These are phyloP conservation scores for Kluyveromyces lactis DNA, from an alignment of 805 yeast species.

Conservation along the genomic window DNA sequence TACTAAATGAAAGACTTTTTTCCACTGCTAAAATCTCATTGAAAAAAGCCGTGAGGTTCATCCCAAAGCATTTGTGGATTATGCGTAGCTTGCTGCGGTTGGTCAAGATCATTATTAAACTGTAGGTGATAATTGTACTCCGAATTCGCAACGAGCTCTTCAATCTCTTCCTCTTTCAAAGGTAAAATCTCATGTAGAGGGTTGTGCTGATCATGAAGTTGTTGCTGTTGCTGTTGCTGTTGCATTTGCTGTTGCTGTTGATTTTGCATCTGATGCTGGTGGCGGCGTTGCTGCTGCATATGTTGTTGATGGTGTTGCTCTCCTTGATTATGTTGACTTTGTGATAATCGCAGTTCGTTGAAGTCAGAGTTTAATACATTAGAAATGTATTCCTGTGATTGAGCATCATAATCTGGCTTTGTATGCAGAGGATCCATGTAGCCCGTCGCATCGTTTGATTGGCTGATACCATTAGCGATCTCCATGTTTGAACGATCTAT, in stretches of 20 bases:
- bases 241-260: conserved; percentile 1
- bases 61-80: conserved; percentile 1
- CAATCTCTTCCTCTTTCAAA: not conserved
- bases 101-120: not conserved
- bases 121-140: not conserved
- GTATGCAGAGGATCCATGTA: no score
- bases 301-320: not conserved
- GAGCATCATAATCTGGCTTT: not conserved
- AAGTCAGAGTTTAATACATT: conserved; percentile 1
- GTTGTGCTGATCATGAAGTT: not conserved
- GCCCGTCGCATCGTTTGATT: not conserved
- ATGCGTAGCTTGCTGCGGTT: not conserved
- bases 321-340: not conserved
- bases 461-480: not conserved
- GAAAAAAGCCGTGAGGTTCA: conserved; percentile 1
- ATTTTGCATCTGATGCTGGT: not conserved
- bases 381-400: conserved; percentile 1
- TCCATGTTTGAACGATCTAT: not conserved
- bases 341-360: conserved; percentile 1
- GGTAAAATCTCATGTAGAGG: not conserved
- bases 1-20: no score
- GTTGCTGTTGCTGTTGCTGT: not conserved
- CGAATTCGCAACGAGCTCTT: not conserved
- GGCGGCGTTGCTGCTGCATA: conserved; percentile 1
- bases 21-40: not conserved